Base-by-base conservation (phyloP, 108 stramenopile species). In the Conticribra guillardii region DNA sequence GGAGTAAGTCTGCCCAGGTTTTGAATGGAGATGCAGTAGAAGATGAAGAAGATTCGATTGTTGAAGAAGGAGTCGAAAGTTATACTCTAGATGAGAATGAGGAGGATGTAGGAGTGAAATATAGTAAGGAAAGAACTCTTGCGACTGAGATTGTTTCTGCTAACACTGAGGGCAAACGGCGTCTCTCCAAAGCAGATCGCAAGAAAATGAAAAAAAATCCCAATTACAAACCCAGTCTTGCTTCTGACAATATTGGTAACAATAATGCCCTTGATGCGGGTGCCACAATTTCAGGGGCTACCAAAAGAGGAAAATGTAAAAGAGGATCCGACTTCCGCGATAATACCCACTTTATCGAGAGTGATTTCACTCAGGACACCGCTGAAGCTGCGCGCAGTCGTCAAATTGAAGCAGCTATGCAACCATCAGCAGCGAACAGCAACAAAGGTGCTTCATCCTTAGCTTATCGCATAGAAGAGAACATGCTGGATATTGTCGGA, bases 401-500 rank as follows among this genome's bases (percentile, higher is more conserved):
- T 4, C 85, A 88, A 57, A 74, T 94, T 23, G 96, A 96, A 63
- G 90, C 92, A 28, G 87, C 92, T 0, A 88, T 96, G 88, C 92
- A 94, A 74, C 93, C 93, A 23, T 89, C 87, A 34, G 76, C 89
- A 14, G 72, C 87, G 4, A 80, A 51, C 23, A 78, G 71, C 23
- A 69, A 76, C 15, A 88, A 88, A 46, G 89, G 86, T 21, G 76
- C 85, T 26, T 57, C 77, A 33, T 92, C 93, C 18, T 61, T 84
- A 28, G 73, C 73, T 14, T 33, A 73, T 53, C 78, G 89, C 48
- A 72, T 93, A 19, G 96, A 97, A 70, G 92, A 96, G 37, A 89
- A 94, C 30, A 90, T 99, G 86, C 71, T 99, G 9, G 99, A 98
- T 57, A 87, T 98, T 57, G 96, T 95, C 19, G 96, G 96, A 15